These are phyloP conservation scores for Phytophthora fragariae DNA, from an alignment of 352 stramenopile genomes.

Conservation along the genomic window DNA sequence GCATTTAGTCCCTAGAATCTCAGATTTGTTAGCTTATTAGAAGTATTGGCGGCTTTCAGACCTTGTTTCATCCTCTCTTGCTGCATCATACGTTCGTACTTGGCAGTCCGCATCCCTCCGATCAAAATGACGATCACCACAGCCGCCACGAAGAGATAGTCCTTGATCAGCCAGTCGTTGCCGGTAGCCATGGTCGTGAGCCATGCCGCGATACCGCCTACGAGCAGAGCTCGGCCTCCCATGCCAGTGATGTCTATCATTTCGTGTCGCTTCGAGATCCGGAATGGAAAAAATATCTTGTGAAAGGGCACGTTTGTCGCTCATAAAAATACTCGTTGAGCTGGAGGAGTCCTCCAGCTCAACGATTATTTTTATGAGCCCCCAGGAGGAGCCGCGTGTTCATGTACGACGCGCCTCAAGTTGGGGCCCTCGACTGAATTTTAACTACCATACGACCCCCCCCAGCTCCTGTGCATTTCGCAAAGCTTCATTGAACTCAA, in stretches of 20 bases:
- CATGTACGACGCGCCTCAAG: too few species aligned
- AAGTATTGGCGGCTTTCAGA: not conserved
- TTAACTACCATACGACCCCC: too few species aligned
- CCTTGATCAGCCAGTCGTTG: constrained; percentile 56
- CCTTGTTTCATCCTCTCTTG: constrained; percentile 29
- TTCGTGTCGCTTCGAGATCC: constrained; percentile 21
- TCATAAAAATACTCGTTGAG: too few species aligned
- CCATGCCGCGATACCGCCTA: constrained; percentile 59
- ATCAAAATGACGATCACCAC: constrained; percentile 64
- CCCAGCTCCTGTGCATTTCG: too few species aligned
- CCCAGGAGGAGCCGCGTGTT: too few species aligned
- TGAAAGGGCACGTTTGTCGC: constrained; percentile 9
- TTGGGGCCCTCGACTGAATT: not conserved
- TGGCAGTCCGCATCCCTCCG: constrained; percentile 58
- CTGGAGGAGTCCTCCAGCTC: too few species aligned
- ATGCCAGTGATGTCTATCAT: constrained; percentile 32
- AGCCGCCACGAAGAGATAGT: constrained; percentile 69
- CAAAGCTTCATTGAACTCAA: not conserved
- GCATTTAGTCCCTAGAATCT: not conserved
- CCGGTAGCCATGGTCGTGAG: constrained; percentile 59
- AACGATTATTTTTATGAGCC: too few species aligned
- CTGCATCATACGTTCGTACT: constrained; percentile 58
- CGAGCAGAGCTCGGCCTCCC: constrained; percentile 43
- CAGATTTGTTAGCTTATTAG: not conserved
- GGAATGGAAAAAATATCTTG: constrained; percentile 11